Conservation (phyloP, 495 filamentous ascomycete genomes). For the Penicillium herquei region DNA sequence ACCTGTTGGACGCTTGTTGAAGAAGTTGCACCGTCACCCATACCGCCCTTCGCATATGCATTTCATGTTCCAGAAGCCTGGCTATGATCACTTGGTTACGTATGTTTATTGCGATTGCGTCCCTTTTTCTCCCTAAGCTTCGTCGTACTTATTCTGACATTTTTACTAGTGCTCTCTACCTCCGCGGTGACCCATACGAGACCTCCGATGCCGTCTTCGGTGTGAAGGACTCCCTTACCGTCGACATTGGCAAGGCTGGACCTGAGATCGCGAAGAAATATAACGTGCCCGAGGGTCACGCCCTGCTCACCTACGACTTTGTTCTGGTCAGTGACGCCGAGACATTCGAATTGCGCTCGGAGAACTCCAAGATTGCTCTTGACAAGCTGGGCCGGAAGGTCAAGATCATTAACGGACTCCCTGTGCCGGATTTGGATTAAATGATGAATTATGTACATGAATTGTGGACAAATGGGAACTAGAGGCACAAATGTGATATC, state of each 20-base stretch:
- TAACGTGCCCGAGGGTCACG: slow-evolving; percentile 50
- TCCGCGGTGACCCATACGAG: slow-evolving; percentile 83
- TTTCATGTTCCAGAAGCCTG: slow-evolving; percentile 90
- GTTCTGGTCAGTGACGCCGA: slow-evolving; percentile 72
- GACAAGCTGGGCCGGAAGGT: slow-evolving; percentile 68
- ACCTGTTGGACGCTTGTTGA: slow-evolving; percentile 78
- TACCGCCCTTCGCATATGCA: slow-evolving; percentile 89
- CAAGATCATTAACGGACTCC: slow-evolving; percentile 78
- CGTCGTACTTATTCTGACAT: slow-evolving; percentile 5
- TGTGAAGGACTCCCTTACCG: slow-evolving; percentile 79
- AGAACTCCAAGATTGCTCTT: slow-evolving; percentile 72
- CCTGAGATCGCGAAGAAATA: slow-evolving; percentile 59
- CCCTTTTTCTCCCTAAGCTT: background rate
- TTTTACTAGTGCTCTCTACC: slow-evolving; percentile 65
- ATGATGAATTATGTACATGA: background rate
- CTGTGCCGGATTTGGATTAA: slow-evolving; percentile 73
- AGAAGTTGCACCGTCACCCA: slow-evolving; percentile 68
- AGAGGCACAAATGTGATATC: too few species aligned
- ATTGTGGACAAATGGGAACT: too few species aligned
- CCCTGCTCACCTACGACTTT: slow-evolving; percentile 67
- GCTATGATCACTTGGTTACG: slow-evolving; percentile 85
- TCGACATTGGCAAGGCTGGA: slow-evolving; percentile 67
- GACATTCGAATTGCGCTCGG: slow-evolving; percentile 61
- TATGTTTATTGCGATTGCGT: slow-evolving; percentile 33
- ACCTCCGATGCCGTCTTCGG: slow-evolving; percentile 91